A percentile compares a stretch with the other conserved stretches of the same genome.
phyloP scores from a whole-genome alignment of 2,329 filamentous ascomycete genomes.

The Cladosporium sp. region DNA sequence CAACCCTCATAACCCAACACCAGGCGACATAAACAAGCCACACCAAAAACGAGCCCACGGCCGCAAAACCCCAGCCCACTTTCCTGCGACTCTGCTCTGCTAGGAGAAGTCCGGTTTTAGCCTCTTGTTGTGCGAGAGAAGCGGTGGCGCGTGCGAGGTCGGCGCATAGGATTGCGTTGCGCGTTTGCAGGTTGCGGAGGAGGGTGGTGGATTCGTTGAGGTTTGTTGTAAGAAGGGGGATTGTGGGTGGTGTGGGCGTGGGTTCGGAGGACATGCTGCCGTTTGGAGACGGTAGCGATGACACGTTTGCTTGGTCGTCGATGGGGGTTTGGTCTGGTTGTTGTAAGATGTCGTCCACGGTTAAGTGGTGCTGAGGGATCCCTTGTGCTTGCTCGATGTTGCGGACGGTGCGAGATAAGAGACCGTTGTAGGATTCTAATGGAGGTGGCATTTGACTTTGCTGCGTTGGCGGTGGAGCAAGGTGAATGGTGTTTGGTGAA shows the following conservation, averaged over 20 bases:
- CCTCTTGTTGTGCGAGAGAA: neutral
- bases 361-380: neutral
- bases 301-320: neutral
- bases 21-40: neutral
- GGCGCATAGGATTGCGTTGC: conserved; percentile 2
- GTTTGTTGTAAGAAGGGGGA: neutral
- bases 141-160: neutral
- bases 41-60: neutral
- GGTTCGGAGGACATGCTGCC: neutral
- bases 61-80: neutral
- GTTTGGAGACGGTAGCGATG: neutral
- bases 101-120: neutral
- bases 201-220: neutral
- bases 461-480: neutral
- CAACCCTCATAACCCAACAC: conserved; percentile 3
- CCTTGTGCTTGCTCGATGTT: conserved; percentile 9
- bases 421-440: neutral
- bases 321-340: neutral
- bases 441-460: neutral
- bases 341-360: neutral
- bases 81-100: neutral
- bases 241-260: neutral
- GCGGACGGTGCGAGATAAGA: conserved; percentile 4
- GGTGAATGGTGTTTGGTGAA: neutral
- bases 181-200: neutral